Percentiles rank a stretch among this genome's conserved stretches.
Evolutionary conservation across 2,329 filamentous ascomycete species (phyloP).

Genomic region (Verticillium zaregamsianum): DNA sequence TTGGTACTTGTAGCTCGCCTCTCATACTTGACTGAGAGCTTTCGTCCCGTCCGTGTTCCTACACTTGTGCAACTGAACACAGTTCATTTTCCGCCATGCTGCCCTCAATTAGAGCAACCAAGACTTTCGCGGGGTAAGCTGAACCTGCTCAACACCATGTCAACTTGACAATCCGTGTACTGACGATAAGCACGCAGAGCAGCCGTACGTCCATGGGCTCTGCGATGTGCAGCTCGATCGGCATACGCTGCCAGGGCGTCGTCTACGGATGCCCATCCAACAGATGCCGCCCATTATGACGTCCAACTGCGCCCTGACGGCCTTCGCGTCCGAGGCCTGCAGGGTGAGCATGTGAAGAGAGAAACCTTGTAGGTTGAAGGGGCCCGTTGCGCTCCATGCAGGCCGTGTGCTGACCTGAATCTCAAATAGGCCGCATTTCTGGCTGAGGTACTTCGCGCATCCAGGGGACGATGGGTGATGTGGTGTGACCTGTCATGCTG

Average conservation of each 20-base stretch:
- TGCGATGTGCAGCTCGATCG: background rate
- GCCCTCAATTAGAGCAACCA: background rate
- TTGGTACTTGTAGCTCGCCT: no score
- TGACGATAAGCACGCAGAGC: background rate
- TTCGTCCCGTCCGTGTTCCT: no score
- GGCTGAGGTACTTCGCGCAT: constrained; percentile 10
- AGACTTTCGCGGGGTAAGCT: background rate
- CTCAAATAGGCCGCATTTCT: constrained; percentile 12
- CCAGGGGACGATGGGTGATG: background rate
- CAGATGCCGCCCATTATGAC: background rate
- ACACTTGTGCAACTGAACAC: background rate
- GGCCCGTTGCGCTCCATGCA: background rate
- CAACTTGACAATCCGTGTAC: background rate
- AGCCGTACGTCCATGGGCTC: background rate
- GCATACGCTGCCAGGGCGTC: background rate
- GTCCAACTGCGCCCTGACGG: constrained; percentile 5
- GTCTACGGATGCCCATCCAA: background rate
- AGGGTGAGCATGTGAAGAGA: constrained; percentile 3
- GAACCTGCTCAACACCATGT: background rate
- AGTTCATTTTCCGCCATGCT: background rate
- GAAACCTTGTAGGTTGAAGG: constrained; percentile 10
- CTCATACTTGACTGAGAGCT: no score
- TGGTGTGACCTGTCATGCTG: background rate
- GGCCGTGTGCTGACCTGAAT: background rate
- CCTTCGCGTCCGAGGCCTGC: constrained; percentile 4